Base-by-base conservation (phyloP, 768 basidiomycete genomes). In the Auriscalpium vulgare region DNA sequence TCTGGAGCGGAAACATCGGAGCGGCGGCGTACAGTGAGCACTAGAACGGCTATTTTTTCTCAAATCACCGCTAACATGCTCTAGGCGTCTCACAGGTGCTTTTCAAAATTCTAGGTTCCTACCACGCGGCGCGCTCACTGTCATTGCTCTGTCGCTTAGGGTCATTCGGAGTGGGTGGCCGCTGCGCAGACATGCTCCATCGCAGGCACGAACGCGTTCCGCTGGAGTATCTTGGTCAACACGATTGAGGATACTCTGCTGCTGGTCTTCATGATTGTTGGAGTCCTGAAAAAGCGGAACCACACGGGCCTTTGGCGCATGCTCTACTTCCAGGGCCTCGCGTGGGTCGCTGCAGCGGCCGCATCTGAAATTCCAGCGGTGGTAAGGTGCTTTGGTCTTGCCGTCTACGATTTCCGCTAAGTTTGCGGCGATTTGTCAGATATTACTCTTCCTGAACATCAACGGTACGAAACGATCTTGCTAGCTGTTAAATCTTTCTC, bases 261-360 rank as follows among this genome's bases (percentile, higher is more conserved):
- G 17, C 50, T 60, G 4, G 38, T 45, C 47, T 51, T 60, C 17
- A 60, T 60, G 59, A 54, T 60, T 17, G 2, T 52, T 14, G 59
- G 59, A n/a, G 59, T 60, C 8, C 19, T 60, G 16, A 37, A 38
- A 0, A 60, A 60, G 50, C 54, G 51, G 50, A 60, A 60, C 23
- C 53, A 52, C 17, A 60, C 59, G 1, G 43, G 46, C 50, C 59
- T 60, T 11, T 60, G 59, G 59, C 52, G 54, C 37, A 55, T 60
- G 59, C 54, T 60, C 35, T 60, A 59, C 47, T 13, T 60, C 44
- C 59, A 60, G 16, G 50, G 57, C 13, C 47, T 60, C 10, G 58
- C 53, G 23, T 60, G 59, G 59, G 58, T 60, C 11, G 2, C 57
- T 34, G 51, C 52, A 10, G 52, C 56, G 2, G 44, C 53, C 13